phyloP scores from a whole-genome alignment of 495 filamentous ascomycete species.

The Aspergillus leporis region DNA sequence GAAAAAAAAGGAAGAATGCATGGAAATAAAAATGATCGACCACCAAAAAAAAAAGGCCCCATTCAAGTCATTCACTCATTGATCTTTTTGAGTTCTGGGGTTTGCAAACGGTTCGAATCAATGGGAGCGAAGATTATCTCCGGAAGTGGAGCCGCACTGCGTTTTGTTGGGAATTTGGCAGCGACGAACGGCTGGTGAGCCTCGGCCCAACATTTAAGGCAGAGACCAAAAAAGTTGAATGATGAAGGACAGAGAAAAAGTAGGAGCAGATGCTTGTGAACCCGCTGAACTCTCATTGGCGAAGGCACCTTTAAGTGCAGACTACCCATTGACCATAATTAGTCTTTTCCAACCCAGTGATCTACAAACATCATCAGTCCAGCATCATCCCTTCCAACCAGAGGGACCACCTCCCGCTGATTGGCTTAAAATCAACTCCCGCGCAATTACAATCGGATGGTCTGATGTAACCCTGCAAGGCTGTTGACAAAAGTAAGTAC shows the following conservation, averaged over 20 bases:
- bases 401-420: no score
- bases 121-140: constrained; percentile 5
- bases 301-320: no score
- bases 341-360: no score
- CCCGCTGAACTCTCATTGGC: no score
- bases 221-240: background rate
- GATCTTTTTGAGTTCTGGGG: background rate
- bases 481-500: no score
- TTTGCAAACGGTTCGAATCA: constrained; percentile 5
- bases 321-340: no score
- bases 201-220: constrained; percentile 8
- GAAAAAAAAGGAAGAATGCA: constrained; percentile 4
- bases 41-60: background rate
- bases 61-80: no score
- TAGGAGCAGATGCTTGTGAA: background rate
- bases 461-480: no score
- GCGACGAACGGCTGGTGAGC: constrained; percentile 3
- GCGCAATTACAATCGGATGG: no score
- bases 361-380: no score
- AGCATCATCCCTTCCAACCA: no score
- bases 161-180: constrained; percentile 29
- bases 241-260: background rate
- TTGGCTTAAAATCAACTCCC: no score
- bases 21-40: background rate
- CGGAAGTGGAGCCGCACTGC: constrained; percentile 24